These are phyloP conservation scores for Pisolithus microcarpus DNA, from an alignment of 768 basidiomycete genomes.

Conservation along the genomic window DNA sequence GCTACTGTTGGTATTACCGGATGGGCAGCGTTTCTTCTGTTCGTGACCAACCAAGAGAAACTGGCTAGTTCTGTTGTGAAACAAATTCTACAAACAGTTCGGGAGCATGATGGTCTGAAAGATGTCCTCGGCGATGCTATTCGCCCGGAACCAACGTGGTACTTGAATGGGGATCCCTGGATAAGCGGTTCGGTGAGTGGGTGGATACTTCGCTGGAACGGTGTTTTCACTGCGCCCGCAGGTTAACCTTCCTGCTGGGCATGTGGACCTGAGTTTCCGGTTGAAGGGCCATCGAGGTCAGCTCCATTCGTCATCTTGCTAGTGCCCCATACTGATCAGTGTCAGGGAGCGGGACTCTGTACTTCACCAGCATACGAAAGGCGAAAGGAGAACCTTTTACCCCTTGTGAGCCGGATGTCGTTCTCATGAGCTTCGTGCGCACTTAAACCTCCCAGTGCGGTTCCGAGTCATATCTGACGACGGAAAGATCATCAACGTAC, in stretches of 20 bases:
- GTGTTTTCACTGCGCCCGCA: slow-evolving; percentile 18
- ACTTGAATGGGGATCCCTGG: slow-evolving; percentile 69
- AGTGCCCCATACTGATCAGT: background rate
- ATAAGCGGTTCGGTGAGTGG: slow-evolving; percentile 58
- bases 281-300: slow-evolving; percentile 64
- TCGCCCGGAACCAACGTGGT: slow-evolving; percentile 33
- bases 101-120: slow-evolving; percentile 42
- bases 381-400: slow-evolving; percentile 65
- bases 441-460: slow-evolving; percentile 38
- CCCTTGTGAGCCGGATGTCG: slow-evolving; percentile 36
- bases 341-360: slow-evolving; percentile 65
- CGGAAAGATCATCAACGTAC: slow-evolving; percentile 39
- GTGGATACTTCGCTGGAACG: background rate
- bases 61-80: slow-evolving; percentile 68
- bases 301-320: slow-evolving; percentile 3
- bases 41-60: slow-evolving; percentile 71
- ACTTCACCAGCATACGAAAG: slow-evolving; percentile 78
- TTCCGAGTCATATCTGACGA: slow-evolving; percentile 63
- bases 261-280: slow-evolving; percentile 71
- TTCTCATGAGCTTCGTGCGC: background rate
- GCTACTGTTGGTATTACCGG: slow-evolving; percentile 47
- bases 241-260: slow-evolving; percentile 70
- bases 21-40: slow-evolving; percentile 64
- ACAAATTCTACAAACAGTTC: slow-evolving; percentile 55
- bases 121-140: slow-evolving; percentile 55